Base-by-base conservation (phyloP, 768 basidiomycete species). In the Phylloporus scabripes region DNA sequence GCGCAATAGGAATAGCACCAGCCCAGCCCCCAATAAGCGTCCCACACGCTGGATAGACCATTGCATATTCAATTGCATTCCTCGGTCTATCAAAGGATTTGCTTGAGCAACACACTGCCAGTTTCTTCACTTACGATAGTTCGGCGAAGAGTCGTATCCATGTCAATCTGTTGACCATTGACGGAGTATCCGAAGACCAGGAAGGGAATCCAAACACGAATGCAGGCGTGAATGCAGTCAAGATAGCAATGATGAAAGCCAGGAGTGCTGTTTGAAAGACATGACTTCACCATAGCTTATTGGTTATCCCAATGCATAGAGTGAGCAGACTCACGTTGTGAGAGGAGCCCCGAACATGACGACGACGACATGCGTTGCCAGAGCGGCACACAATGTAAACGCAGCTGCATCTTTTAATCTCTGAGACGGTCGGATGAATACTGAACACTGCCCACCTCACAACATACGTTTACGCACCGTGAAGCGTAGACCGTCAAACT, bases 91-190 rank as follows among this genome's bases (percentile, higher is more conserved):
- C 31, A 44, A 48, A 37, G 39, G 32, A 33, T 58, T 45, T 10
- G 5, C 0, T 4, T 9, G n/a, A 40, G 50, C 41, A 32, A 10
- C 10, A 37, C 55, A 24, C 9, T 2, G n/a, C 15, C 3, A 15
- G 17, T 24, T 15, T 17, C 26, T 37, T 46, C 4, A 82, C 91
- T 65, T 61, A 95, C 93, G 78, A 76, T 52, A 88, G 70, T 55
- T 92, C 87, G 42, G 79, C 86, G 60, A 94, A 93, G 34, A 97
- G 72, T 43, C 88, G 78, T 20, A 80, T 74, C 85, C 90, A 91
- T 6, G 78, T 77, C 62, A 83, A 73, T 37, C 85, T 75, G 39
- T 74, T 77, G 46, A 80, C 64, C 31, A 82, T 59, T 1, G 82
- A 73, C 14, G 66, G 61, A 7, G 72, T 67, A 40, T 71, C 69